phyloP scores from a whole-genome alignment of 2,329 filamentous ascomycete genomes.

The Epicoccum nigrum region DNA sequence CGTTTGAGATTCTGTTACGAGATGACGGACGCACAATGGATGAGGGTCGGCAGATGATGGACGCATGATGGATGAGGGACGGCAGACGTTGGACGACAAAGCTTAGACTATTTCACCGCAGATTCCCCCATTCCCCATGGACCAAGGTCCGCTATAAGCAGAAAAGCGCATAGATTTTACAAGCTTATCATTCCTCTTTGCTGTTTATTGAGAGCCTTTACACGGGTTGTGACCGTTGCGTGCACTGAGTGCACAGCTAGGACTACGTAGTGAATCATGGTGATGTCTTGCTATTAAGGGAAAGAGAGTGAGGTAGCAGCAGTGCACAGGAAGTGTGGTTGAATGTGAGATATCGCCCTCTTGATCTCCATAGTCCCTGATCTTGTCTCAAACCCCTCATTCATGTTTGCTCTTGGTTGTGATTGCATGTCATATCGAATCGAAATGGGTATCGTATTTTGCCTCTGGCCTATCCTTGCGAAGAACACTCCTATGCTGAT shows the following conservation, averaged over 20 bases:
- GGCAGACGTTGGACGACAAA: neutral
- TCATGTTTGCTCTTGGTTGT: too few species aligned
- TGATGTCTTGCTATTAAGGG: too few species aligned
- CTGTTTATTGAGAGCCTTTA: too few species aligned
- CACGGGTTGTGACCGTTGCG: too few species aligned
- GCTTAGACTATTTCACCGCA: slow-evolving; percentile 26
- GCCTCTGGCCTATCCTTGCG: neutral
- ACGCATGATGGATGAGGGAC: neutral
- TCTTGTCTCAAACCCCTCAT: too few species aligned
- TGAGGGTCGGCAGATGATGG: neutral
- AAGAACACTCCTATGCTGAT: slow-evolving; percentile 8
- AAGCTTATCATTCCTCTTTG: neutral
- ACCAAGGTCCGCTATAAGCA: slow-evolving; percentile 9
- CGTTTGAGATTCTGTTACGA: slow-evolving; percentile 8
- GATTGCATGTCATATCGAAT: neutral
- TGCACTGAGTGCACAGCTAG: too few species aligned
- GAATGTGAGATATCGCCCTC: too few species aligned
- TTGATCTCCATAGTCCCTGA: too few species aligned
- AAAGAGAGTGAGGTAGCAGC: too few species aligned
- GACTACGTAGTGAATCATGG: too few species aligned
- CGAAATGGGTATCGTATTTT: slow-evolving; percentile 20
- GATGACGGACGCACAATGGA: slow-evolving; percentile 1
- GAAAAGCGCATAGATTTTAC: slow-evolving; percentile 10
- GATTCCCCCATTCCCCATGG: slow-evolving; percentile 25
- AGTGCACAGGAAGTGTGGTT: too few species aligned